Evolutionary conservation across 768 basidiomycete genomes (phyloP).

Genomic region (Flagelloscypha sp.): DNA sequence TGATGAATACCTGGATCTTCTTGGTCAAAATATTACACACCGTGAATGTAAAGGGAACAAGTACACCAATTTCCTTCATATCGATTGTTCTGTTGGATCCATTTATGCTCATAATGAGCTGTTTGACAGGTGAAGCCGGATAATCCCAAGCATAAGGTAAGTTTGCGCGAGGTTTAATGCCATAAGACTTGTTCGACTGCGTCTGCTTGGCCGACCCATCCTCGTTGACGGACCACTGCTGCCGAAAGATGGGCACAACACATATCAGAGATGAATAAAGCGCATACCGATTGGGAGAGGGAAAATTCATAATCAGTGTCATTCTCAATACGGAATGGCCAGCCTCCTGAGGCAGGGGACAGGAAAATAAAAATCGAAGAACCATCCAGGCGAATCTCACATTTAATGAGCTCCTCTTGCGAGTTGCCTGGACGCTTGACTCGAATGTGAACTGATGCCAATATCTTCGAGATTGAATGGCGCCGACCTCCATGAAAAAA

Average conservation of each 20-base stretch:
- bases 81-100: constrained; percentile 64
- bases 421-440: constrained; percentile 35
- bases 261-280: constrained; percentile 5
- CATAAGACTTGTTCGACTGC: constrained; percentile 43
- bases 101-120: constrained; percentile 57
- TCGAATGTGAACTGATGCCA: constrained; percentile 71
- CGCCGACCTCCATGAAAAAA: constrained; percentile 57
- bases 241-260: constrained; percentile 2
- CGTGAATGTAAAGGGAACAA: constrained; percentile 81
- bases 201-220: constrained; percentile 25
- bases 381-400: constrained; percentile 76
- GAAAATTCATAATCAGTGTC: constrained; percentile 64
- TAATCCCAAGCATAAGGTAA: constrained; percentile 88
- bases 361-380: constrained; percentile 86
- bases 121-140: constrained; percentile 79
- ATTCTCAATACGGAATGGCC: constrained; percentile 92
- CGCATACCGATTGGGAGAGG: constrained; percentile 65
- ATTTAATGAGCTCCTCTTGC: constrained; percentile 51
- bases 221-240: constrained; percentile 19
- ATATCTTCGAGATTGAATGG: constrained; percentile 91
- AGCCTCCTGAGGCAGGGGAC: constrained; percentile 53
- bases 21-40: constrained; percentile 31
- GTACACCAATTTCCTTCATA: constrained; percentile 91
- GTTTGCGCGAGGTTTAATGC: constrained; percentile 44
- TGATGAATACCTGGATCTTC: not conserved